These are phyloP conservation scores for Cardamine resedifolia DNA, from an alignment of 345 rosid genomes.

Conservation along the genomic window DNA sequence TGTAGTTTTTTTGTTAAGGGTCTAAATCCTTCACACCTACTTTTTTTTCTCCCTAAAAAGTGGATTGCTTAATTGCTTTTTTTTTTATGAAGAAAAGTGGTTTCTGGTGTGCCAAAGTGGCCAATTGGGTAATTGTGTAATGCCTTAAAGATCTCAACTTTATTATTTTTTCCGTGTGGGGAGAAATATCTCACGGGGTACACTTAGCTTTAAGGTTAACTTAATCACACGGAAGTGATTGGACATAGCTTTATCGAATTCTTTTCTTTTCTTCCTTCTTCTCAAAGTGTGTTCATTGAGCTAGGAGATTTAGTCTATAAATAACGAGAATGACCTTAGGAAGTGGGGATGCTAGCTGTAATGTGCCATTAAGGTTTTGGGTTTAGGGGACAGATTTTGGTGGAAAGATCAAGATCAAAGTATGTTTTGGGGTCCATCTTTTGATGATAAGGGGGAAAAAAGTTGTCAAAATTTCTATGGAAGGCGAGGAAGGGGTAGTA, in stretches of 20 bases:
- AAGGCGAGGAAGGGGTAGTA: slow-evolving; percentile 40
- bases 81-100: slow-evolving; percentile 30
- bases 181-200: slow-evolving; percentile 24
- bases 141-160: slow-evolving; percentile 24
- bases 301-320: slow-evolving; percentile 17
- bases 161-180: slow-evolving; percentile 5
- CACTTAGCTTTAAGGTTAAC: slow-evolving; percentile 35
- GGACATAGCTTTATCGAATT: slow-evolving; percentile 26
- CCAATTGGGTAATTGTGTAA: slow-evolving; percentile 32
- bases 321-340: slow-evolving; percentile 39
- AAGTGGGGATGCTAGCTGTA: slow-evolving; percentile 57
- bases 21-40: slow-evolving; percentile 12
- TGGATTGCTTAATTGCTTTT: slow-evolving; percentile 30
- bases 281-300: slow-evolving; percentile 35
- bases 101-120: slow-evolving; percentile 27
- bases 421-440: slow-evolving; percentile 52
- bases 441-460: slow-evolving; percentile 35
- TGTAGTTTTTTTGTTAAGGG: slow-evolving; percentile 22
- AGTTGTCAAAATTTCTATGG: slow-evolving; percentile 34
- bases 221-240: slow-evolving; percentile 29
- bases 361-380: slow-evolving; percentile 37
- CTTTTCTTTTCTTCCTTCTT: slow-evolving; percentile 18
- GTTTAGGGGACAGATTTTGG: slow-evolving; percentile 44
- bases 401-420: slow-evolving; percentile 41
- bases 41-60: slow-evolving; percentile 21